A percentile compares a stretch with the other conserved stretches of the same genome.
Evolutionary conservation across 2,329 filamentous ascomycete species (phyloP).

Genomic region (Talaromyces sp.): DNA sequence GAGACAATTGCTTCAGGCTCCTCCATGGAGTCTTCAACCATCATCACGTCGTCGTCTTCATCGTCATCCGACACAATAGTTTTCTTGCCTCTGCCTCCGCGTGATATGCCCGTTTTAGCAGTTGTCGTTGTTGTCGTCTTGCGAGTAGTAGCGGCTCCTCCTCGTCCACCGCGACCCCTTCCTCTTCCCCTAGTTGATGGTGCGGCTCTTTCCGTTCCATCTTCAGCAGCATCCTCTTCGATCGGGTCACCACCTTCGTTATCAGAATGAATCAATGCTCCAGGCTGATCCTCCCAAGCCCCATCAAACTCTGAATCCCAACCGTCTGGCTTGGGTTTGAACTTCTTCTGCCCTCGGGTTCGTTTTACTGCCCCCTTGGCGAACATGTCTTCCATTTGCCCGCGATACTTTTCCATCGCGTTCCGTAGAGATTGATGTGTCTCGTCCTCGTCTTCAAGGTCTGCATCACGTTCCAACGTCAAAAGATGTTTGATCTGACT

Average conservation of each 20-base stretch:
- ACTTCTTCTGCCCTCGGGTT: conserved; percentile 50
- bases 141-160: conserved; percentile 40
- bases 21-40: conserved; percentile 32
- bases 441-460: conserved; percentile 64
- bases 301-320: conserved; percentile 94
- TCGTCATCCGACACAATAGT: conserved; percentile 35
- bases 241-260: conserved; percentile 47
- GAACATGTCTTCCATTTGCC: conserved; percentile 68
- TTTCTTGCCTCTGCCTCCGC: conserved; percentile 30
- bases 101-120: conserved; percentile 29
- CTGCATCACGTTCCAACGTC: conserved; percentile 62
- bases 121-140: conserved; percentile 27
- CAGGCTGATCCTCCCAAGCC: conserved; percentile 75
- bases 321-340: conserved; percentile 71
- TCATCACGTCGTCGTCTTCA: conserved; percentile 39
- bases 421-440: conserved; percentile 68
- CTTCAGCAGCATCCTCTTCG: conserved; percentile 48
- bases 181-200: conserved; percentile 48
- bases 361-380: conserved; percentile 61
- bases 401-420: conserved; percentile 70
- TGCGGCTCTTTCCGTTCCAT: conserved; percentile 39
- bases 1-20: conserved; percentile 21
- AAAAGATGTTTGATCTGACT: conserved; percentile 70
- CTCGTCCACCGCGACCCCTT: conserved; percentile 43
- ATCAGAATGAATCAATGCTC: conserved; percentile 58